Evolutionary conservation across 1,139 yeast species (phyloP).

Genomic region (Magnusiomyces paraingens): DNA sequence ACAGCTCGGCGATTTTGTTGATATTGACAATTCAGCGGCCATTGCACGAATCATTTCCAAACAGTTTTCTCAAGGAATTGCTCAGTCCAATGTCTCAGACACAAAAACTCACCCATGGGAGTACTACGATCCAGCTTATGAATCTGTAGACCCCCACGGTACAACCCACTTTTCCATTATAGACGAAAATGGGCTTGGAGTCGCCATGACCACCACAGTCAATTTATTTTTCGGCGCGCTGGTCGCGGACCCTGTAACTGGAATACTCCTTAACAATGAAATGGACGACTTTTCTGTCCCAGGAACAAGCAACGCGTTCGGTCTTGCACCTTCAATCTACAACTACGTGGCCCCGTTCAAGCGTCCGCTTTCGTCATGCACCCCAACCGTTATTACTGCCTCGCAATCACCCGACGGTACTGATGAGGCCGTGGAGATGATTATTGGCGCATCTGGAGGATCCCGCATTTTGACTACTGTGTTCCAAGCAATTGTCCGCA

Average conservation of each 20-base stretch:
- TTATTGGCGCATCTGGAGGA: constrained; percentile 94
- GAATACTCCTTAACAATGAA: constrained; percentile 77
- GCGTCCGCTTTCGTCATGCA: constrained; percentile 78
- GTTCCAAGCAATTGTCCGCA: constrained; percentile 68
- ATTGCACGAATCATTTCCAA: constrained; percentile 35
- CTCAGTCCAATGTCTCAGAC: constrained; percentile 42
- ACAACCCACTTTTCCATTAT: constrained; percentile 80
- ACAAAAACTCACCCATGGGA: constrained; percentile 57
- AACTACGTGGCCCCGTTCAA: constrained; percentile 70
- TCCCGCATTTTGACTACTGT: constrained; percentile 82
- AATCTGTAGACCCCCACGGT: constrained; percentile 72
- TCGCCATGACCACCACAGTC: constrained; percentile 85
- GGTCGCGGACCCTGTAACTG: constrained; percentile 75
- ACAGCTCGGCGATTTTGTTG: constrained; percentile 61
- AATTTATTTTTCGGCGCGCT: constrained; percentile 77
- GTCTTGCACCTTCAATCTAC: constrained; percentile 69
- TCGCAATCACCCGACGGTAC: neutral
- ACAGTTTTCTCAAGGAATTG: constrained; percentile 53
- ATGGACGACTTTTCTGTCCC: constrained; percentile 96
- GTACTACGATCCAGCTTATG: constrained; percentile 72
- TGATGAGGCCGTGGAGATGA: constrained; percentile 47
- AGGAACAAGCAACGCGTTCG: constrained; percentile 61
- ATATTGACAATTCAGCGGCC: constrained; percentile 30
- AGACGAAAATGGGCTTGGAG: constrained; percentile 64
- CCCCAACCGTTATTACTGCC: constrained; percentile 61